A percentile compares a stretch with the other conserved stretches of the same genome.
Conservation (phyloP, 352 stramenopile genomes). For the Phytophthora melonis region DNA sequence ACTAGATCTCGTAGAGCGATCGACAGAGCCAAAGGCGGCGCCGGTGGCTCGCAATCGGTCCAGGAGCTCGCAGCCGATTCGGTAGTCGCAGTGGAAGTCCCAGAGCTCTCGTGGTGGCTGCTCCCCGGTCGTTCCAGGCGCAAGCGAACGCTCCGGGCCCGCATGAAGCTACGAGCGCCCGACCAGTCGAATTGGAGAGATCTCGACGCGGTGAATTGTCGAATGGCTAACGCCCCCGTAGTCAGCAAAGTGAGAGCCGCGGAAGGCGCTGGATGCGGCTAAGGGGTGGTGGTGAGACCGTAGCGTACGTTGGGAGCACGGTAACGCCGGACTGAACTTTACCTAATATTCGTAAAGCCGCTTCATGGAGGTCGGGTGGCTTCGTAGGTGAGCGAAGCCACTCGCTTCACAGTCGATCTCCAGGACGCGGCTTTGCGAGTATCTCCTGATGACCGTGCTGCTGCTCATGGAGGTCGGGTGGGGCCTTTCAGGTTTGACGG, state of each 20-base stretch:
- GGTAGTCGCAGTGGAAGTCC: slow-evolving; percentile 9
- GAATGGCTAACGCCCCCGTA: slow-evolving; percentile 1
- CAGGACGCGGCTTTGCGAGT: no score
- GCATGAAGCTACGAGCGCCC: neutral
- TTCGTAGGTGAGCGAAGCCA: no score
- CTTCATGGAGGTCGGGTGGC: no score
- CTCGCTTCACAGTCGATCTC: no score
- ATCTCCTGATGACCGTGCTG: no score
- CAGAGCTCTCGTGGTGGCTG: slow-evolving; percentile 4
- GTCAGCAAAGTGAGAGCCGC: neutral
- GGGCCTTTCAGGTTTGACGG: no score
- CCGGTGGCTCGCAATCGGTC: slow-evolving; percentile 24
- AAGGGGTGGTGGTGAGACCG: neutral
- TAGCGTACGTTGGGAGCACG: no score
- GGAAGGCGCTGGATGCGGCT: neutral
- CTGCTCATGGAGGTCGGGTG: no score
- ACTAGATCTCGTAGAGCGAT: slow-evolving; percentile 25
- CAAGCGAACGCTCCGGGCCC: slow-evolving; percentile 14
- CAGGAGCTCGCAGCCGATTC: slow-evolving; percentile 21
- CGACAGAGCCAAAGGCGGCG: slow-evolving; percentile 22
- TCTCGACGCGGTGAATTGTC: slow-evolving; percentile 2
- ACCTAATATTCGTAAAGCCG: no score
- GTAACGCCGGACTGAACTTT: no score
- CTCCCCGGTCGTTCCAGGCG: neutral
- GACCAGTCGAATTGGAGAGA: neutral